Percentiles rank a stretch among this genome's conserved stretches.
These are phyloP conservation scores for Cantharellus anzutake DNA, from an alignment of 768 basidiomycete genomes.

Conservation along the genomic window DNA sequence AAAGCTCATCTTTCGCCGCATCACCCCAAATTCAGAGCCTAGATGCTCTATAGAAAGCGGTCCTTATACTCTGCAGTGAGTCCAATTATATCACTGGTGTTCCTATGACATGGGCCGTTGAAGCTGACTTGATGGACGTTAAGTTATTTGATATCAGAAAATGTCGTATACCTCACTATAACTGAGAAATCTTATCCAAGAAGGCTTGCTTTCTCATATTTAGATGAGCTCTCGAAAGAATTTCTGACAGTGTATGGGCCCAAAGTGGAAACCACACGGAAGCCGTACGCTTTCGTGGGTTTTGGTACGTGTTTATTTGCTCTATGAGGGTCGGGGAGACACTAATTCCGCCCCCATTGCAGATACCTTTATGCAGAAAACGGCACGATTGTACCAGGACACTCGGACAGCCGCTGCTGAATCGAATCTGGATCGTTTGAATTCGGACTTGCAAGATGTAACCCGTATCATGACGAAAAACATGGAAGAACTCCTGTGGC, in stretches of 20 bases:
- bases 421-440: constrained; percentile 66
- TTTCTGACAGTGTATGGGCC: constrained; percentile 83
- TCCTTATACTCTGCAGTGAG: constrained; percentile 87
- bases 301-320: constrained; percentile 46
- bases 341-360: neutral
- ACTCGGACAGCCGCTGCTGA: constrained; percentile 50
- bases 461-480: constrained; percentile 99
- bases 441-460: constrained; percentile 94
- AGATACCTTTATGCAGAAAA: constrained; percentile 99
- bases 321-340: neutral
- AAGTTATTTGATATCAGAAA: constrained; percentile 88
- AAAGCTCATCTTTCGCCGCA: constrained; percentile 87
- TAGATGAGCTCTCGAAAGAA: constrained; percentile 94
- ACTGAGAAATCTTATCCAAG: constrained; percentile 94
- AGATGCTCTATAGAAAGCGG: constrained; percentile 95
- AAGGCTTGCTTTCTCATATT: constrained; percentile 92
- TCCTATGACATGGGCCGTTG: neutral
- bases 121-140: neutral
- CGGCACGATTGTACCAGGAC: constrained; percentile 85
- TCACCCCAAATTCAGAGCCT: constrained; percentile 87
- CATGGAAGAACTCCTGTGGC: constrained; percentile 97
- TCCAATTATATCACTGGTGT: constrained; percentile 10
- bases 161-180: constrained; percentile 89
- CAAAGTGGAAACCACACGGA: constrained; percentile 78
- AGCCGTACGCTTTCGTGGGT: constrained; percentile 98